Percentiles rank a stretch among this genome's conserved stretches.
phyloP scores from a whole-genome alignment of 176 grass and related monocot species.

The Oryza coarctata region DNA sequence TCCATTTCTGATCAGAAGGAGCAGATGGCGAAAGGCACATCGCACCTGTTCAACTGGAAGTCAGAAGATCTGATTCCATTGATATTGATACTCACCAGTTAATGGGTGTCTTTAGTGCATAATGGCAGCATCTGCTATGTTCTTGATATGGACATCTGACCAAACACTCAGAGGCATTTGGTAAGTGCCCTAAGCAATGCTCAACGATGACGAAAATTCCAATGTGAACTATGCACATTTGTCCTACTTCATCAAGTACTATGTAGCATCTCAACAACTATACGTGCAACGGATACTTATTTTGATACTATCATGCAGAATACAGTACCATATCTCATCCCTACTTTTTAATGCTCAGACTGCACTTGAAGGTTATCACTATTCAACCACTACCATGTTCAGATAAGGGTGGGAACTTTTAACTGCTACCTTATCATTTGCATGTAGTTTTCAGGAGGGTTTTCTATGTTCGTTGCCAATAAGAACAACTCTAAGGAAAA shows the following conservation, averaged over 20 bases:
- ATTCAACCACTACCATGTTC: conserved; percentile 13
- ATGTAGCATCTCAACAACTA: neutral
- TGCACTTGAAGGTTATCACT: conserved; percentile 6
- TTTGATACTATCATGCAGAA: neutral
- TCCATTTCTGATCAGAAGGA: conserved; percentile 1
- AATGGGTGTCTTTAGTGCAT: conserved; percentile 21
- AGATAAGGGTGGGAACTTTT: neutral
- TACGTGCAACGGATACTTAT: neutral
- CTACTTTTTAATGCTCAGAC: neutral
- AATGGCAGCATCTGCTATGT: conserved; percentile 26
- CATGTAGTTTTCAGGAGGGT: neutral
- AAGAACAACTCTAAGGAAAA: neutral
- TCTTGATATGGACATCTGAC: conserved; percentile 44
- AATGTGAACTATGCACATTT: conserved; percentile 20
- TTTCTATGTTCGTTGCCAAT: neutral
- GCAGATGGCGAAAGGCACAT: neutral
- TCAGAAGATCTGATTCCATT: conserved; percentile 41
- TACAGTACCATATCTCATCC: conserved; percentile 19
- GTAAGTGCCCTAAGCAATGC: conserved; percentile 29
- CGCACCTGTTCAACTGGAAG: conserved; percentile 26
- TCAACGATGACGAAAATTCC: neutral
- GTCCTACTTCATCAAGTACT: conserved; percentile 15
- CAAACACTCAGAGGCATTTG: conserved; percentile 27
- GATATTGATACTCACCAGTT: conserved; percentile 44
- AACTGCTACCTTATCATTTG: neutral